These are phyloP conservation scores for Calonectria pauciramosa DNA, from an alignment of 2,329 filamentous ascomycete genomes.

Conservation along the genomic window DNA sequence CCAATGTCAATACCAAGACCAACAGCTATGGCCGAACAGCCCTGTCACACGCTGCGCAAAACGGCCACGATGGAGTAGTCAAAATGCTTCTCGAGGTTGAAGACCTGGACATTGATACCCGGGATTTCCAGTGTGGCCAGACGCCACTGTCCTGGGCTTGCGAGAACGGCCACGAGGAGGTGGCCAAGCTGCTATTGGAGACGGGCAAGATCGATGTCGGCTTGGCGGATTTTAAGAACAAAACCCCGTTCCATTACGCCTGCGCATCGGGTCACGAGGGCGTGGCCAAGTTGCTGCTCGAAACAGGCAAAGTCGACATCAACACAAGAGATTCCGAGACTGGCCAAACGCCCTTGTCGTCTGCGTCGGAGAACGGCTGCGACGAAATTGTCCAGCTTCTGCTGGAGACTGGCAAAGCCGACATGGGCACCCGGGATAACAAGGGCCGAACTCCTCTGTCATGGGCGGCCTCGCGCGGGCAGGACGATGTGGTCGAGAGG, in stretches of 20 bases:
- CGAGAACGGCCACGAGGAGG: neutral
- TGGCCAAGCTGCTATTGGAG: neutral
- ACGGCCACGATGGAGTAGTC: neutral
- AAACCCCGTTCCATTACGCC: neutral
- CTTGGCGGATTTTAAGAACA: neutral
- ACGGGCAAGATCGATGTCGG: neutral
- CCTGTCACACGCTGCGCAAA: neutral
- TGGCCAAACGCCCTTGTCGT: neutral
- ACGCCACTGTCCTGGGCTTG: neutral
- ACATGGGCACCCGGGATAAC: neutral
- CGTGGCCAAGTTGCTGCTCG: neutral
- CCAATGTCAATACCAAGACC: neutral
- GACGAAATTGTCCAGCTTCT: neutral
- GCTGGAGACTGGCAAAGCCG: neutral
- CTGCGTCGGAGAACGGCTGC: neutral
- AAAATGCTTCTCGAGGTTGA: neutral
- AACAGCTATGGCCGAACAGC: neutral
- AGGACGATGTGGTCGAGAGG: neutral
- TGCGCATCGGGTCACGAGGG: neutral
- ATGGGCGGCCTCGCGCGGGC: neutral
- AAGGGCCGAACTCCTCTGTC: neutral
- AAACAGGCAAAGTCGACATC: neutral
- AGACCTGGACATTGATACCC: neutral
- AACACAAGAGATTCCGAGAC: neutral
- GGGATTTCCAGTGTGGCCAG: neutral